Evolutionary conservation across 106 monocot species (phyloP).

Genomic region (Allium sativum): DNA sequence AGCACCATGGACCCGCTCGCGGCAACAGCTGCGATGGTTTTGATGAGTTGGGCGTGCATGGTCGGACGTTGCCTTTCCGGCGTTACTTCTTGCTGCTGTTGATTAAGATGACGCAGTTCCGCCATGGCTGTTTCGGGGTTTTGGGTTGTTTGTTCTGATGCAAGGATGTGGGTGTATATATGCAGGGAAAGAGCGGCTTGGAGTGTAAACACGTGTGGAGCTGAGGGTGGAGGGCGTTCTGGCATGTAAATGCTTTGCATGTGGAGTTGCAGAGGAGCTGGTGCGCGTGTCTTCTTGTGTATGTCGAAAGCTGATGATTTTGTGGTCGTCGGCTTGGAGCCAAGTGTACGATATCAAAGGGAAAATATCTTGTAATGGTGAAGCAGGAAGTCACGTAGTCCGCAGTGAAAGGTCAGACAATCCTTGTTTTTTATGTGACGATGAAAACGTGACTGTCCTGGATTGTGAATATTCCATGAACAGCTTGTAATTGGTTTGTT

Average conservation of each 20-base stretch:
- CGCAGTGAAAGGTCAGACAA: neutral
- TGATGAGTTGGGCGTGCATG: conserved; percentile 14
- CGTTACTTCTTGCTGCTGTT: conserved; percentile 21
- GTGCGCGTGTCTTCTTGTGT: neutral
- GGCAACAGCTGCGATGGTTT: conserved; percentile 34
- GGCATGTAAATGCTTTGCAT: conserved; percentile 10
- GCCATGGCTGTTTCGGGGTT: conserved; percentile 9
- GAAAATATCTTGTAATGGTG: neutral
- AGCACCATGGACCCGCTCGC: conserved; percentile 52
- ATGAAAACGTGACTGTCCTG: too few species aligned
- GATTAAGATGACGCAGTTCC: conserved; percentile 5
- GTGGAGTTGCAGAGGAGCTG: conserved; percentile 9
- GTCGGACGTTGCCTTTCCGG: conserved; percentile 23
- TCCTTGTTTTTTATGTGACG: neutral
- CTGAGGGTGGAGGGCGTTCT: neutral
- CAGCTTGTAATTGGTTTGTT: too few species aligned
- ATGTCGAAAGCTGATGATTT: neutral
- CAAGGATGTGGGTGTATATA: neutral
- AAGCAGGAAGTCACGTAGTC: neutral
- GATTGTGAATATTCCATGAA: too few species aligned
- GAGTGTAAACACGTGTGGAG: conserved; percentile 13
- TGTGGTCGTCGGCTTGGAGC: neutral
- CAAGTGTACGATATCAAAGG: neutral
- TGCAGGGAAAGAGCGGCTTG: conserved; percentile 8
- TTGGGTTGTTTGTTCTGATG: neutral